Evolutionary conservation across 1,284 basidiomycete genomes (phyloP).

Genomic region (Ustilago esculenta): DNA sequence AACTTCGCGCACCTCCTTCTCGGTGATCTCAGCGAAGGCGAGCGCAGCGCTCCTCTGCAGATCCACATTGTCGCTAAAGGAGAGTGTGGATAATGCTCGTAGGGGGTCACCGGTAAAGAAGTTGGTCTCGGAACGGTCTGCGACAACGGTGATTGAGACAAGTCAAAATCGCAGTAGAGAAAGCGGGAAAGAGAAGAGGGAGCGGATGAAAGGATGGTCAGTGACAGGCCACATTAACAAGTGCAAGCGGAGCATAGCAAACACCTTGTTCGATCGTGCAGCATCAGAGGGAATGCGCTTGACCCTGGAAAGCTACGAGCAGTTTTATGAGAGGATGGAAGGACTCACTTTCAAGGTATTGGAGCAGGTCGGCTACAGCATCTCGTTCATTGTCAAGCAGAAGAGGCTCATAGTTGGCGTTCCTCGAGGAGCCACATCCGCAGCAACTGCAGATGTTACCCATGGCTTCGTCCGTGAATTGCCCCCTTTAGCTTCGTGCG

Average conservation of each 20-base stretch:
- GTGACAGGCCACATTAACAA: too few relatives aligned
- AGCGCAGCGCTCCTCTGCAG: conserved; percentile 96
- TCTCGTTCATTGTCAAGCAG: conserved; percentile 97
- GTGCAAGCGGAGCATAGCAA: background rate
- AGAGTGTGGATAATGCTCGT: conserved; percentile 91
- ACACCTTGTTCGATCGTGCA: too few relatives aligned
- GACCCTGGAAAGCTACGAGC: too few relatives aligned
- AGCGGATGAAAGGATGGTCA: background rate
- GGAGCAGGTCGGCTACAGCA: conserved; percentile 95
- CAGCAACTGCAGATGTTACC: conserved; percentile 64
- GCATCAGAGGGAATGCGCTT: too few relatives aligned
- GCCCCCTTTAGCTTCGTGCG: conserved; percentile 5
- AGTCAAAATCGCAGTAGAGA: background rate
- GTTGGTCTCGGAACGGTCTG: conserved; percentile 67
- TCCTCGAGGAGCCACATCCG: conserved; percentile 38
- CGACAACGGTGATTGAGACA: background rate
- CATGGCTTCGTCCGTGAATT: conserved; percentile 31
- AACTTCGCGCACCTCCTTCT: conserved; percentile 98
- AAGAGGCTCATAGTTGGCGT: conserved; percentile 76
- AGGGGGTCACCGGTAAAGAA: conserved; percentile 76
- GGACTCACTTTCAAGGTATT: conserved; percentile 90
- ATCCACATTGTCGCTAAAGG: conserved; percentile 99
- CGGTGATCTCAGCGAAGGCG: conserved; percentile 98
- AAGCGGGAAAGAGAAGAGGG: background rate
- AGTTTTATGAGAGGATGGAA: background rate